A percentile compares a stretch with the other conserved stretches of the same genome.
Conservation (phyloP, 495 filamentous ascomycete genomes). For the Cercophora samala region DNA sequence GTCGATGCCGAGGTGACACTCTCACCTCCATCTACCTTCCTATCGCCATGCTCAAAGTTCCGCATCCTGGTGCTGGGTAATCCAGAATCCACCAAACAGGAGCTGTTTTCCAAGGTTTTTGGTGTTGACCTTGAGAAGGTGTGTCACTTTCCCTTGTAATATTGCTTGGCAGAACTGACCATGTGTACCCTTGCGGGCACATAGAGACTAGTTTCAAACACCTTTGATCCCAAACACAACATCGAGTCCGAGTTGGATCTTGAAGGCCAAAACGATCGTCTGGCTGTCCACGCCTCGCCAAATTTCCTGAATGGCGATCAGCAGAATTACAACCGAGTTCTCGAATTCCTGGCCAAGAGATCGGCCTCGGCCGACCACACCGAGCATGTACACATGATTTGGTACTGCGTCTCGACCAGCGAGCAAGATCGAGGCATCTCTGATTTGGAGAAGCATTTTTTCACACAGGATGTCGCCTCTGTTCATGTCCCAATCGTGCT, state of each 20-base stretch:
- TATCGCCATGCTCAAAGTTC: conserved; percentile 29
- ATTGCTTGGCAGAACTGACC: neutral
- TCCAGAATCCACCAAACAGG: conserved; percentile 32
- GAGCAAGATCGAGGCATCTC: conserved; percentile 21
- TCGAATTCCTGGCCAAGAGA: conserved; percentile 18
- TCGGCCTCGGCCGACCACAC: conserved; percentile 6
- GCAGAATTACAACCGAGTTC: conserved; percentile 13
- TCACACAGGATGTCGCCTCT: conserved; percentile 8
- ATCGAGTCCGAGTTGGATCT: conserved; percentile 27
- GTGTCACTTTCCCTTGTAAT: neutral
- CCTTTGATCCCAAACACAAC: conserved; percentile 23
- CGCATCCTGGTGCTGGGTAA: conserved; percentile 31
- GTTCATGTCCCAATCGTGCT: conserved; percentile 24
- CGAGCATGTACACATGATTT: conserved; percentile 28
- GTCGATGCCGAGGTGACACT: conserved; percentile 12
- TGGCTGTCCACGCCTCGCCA: conserved; percentile 27
- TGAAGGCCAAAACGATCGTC: conserved; percentile 25
- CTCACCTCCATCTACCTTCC: conserved; percentile 22
- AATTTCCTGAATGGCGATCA: conserved; percentile 24
- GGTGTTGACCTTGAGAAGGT: conserved; percentile 32
- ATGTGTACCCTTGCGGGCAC: neutral
- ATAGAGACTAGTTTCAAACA: conserved; percentile 25
- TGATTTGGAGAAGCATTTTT: conserved; percentile 25
- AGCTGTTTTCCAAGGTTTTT: conserved; percentile 29
- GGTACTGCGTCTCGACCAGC: conserved; percentile 31